Conservation (phyloP, 2,329 filamentous ascomycete genomes). For the Aspergillus piperis region DNA sequence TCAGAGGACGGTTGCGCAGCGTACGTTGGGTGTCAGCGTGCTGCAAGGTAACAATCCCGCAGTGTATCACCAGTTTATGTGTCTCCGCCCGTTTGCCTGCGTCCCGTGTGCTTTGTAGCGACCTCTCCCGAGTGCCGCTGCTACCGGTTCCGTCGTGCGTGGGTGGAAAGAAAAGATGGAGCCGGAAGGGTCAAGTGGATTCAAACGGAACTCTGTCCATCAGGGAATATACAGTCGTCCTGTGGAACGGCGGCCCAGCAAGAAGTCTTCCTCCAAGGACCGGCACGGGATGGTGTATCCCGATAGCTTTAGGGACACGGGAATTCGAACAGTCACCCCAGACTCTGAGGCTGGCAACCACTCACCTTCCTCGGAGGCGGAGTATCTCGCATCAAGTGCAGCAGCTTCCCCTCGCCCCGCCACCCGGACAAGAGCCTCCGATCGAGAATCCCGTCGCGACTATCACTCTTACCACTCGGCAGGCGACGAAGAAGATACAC, state of each 20-base stretch:
- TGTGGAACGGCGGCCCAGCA: conserved; percentile 48
- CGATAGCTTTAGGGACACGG: conserved; percentile 47
- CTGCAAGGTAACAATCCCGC: conserved; percentile 27
- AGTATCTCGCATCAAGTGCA: conserved; percentile 33
- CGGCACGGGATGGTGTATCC: conserved; percentile 50
- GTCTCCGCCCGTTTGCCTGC: conserved; percentile 26
- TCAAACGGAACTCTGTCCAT: conserved; percentile 43
- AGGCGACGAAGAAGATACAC: conserved; percentile 37
- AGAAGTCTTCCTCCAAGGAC: conserved; percentile 50
- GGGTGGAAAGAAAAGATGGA: conserved; percentile 39
- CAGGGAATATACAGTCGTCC: conserved; percentile 42
- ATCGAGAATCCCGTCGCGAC: conserved; percentile 37
- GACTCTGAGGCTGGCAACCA: conserved; percentile 43
- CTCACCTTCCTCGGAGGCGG: conserved; percentile 42
- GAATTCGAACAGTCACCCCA: conserved; percentile 50
- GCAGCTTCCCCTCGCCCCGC: conserved; percentile 41
- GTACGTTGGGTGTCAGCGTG: conserved; percentile 26
- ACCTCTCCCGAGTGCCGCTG: conserved; percentile 25
- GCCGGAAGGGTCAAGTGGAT: conserved; percentile 43
- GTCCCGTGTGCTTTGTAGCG: conserved; percentile 29
- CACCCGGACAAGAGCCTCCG: conserved; percentile 35
- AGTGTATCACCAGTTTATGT: conserved; percentile 23
- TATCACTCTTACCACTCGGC: conserved; percentile 33
- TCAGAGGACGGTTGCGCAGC: conserved; percentile 34
- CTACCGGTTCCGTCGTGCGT: conserved; percentile 25